Base-by-base conservation (phyloP, 441 rosid genomes). In the Croton laevigatus region DNA sequence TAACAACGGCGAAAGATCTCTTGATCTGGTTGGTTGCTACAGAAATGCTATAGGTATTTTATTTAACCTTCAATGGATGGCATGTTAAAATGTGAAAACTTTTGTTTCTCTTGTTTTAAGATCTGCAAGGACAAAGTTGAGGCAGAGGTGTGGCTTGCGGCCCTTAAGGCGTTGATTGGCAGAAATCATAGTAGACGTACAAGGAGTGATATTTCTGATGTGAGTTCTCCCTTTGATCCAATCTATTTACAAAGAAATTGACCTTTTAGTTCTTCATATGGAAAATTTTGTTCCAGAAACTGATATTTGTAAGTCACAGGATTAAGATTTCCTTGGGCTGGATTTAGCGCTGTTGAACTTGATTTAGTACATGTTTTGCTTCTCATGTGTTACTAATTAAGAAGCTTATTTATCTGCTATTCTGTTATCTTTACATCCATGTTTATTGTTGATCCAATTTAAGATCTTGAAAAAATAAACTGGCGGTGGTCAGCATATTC, bases 41-140 rank as follows among this genome's bases (percentile, higher is more conserved):
- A 49, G 65, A 48, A 17, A 1, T 34, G 11, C 44, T 38, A 9
- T 76, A 1, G 6, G 44, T 40, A 8, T 23, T n/a, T 54, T 13
- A 1, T 22, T 32, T 69, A 36, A 17, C 40, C 36, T 66, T 32
- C 16, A 36, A 40, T 46, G 54, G 59, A 48, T 59, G 59, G 68
- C 46, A 71, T 59, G 17, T 60, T 76, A 49, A 61, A 38, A 54
- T 81, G 48, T 55, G 65, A 77, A 74, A 64, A 42, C n/a, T 36
- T 36, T 59, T 65, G 20, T 76, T 64, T 69, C 45, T 64, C 59
- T 19, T 48, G 40, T 69, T 70, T 19, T 57, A 66, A 93, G 97
- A 91, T 94, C 73, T 94, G 97, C 88, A 94, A 94, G 77, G 97
- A 94, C 74, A 88, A 88, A 78, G 87, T 83, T 75, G 98, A 94